phyloP scores from a whole-genome alignment of 352 stramenopile species.

The Globisporangium megalacanthum region DNA sequence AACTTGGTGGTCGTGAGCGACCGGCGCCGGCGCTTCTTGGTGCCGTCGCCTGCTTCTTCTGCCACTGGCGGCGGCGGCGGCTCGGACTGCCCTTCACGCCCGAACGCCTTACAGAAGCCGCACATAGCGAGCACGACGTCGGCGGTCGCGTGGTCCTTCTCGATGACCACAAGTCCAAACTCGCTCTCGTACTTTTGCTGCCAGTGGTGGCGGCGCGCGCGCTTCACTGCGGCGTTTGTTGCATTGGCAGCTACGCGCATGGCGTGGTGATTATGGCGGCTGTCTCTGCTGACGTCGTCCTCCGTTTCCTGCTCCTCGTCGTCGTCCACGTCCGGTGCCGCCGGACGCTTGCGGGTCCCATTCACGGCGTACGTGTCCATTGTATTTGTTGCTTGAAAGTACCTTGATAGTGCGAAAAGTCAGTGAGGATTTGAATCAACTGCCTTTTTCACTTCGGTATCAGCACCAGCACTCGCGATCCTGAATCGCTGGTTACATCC shows the following conservation, averaged over 20 bases:
- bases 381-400: too few relatives aligned
- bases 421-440: not conserved
- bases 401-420: too few relatives aligned
- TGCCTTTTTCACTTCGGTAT: too few relatives aligned
- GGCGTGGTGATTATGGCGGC: not conserved
- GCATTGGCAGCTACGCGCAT: constrained; percentile 16
- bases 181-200: constrained; percentile 81
- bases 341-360: too few relatives aligned
- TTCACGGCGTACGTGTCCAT: too few relatives aligned
- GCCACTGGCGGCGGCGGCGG: constrained; percentile 52
- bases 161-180: constrained; percentile 66
- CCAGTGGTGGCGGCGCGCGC: constrained; percentile 68
- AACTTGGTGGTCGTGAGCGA: constrained; percentile 86
- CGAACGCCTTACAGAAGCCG: constrained; percentile 81
- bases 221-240: constrained; percentile 19
- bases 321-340: too few relatives aligned
- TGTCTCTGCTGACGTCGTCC: constrained; percentile 26
- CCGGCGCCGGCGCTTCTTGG: constrained; percentile 68
- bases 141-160: constrained; percentile 52
- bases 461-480: not conserved
- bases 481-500: not conserved
- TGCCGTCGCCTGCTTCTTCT: constrained; percentile 19
- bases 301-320: constrained; percentile 22
- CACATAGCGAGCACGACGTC: constrained; percentile 81
- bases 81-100: constrained; percentile 70